phyloP scores from a whole-genome alignment of 129 eudicot genomes.

The Logfia minima region DNA sequence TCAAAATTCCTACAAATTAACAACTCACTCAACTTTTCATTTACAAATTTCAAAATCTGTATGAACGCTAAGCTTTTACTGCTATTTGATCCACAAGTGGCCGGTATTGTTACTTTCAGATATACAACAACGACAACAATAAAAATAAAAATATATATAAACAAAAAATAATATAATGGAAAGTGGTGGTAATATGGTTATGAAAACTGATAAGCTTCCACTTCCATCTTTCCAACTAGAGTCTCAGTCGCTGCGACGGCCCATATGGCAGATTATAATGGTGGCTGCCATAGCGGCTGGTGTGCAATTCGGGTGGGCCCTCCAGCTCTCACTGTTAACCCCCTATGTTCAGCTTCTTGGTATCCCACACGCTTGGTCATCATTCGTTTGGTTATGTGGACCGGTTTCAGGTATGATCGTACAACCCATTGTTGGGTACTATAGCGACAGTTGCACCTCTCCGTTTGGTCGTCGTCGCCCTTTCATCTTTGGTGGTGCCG shows the following conservation, averaged over 20 bases:
- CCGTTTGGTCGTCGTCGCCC: constrained; percentile 91
- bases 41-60: background rate
- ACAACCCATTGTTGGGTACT: constrained; percentile 85
- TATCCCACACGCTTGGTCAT: constrained; percentile 68
- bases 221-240: background rate
- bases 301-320: constrained; percentile 95
- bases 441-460: constrained; percentile 68
- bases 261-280: constrained; percentile 46
- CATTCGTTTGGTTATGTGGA: constrained; percentile 92
- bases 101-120: background rate
- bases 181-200: background rate
- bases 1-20: background rate
- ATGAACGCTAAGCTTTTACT: background rate
- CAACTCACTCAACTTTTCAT: background rate
- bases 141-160: background rate
- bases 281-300: constrained; percentile 94
- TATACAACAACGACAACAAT: background rate
- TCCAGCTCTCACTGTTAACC: constrained; percentile 81
- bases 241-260: constrained; percentile 15
- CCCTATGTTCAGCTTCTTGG: constrained; percentile 91
- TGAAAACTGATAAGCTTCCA: constrained; percentile 24
- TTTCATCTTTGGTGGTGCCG: constrained; percentile 72
- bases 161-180: background rate
- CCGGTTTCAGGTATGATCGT: constrained; percentile 90
- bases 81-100: background rate